Percentiles rank a stretch among this genome's conserved stretches.
Conservation (phyloP, 140 eudicot species). For the Senecio squalidus region DNA sequence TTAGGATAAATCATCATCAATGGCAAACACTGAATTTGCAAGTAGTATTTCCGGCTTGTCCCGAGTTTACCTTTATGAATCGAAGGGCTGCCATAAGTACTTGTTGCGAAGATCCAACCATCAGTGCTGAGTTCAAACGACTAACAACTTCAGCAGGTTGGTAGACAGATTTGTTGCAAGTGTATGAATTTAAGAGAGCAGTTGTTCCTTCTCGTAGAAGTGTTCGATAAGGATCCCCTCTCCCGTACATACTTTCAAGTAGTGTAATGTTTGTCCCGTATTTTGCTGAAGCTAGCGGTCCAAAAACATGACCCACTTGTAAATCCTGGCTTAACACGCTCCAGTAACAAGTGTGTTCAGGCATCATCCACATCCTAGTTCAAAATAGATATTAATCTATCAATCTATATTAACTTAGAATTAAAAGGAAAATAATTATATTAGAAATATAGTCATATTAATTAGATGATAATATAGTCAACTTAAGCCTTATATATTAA, state of each 20-base stretch:
- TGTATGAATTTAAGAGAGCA: constrained; percentile 73
- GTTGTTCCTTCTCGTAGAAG: constrained; percentile 75
- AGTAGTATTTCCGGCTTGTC: constrained; percentile 32
- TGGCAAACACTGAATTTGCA: too few relatives aligned
- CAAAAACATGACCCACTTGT: constrained; percentile 51
- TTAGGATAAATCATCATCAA: too few relatives aligned
- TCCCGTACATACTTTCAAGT: constrained; percentile 41
- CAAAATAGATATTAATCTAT: too few relatives aligned
- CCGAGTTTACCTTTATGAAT: constrained; percentile 77
- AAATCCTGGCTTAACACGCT: constrained; percentile 47
- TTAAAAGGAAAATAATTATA: too few relatives aligned
- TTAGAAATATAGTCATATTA: too few relatives aligned
- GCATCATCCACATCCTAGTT: constrained; percentile 70
- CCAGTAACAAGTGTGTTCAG: constrained; percentile 76
- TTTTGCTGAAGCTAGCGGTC: constrained; percentile 48
- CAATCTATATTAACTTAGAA: too few relatives aligned
- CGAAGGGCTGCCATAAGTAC: constrained; percentile 50
- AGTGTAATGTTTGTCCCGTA: constrained; percentile 65
- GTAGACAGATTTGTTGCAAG: constrained; percentile 47
- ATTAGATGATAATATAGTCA: too few relatives aligned
- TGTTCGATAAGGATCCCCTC: constrained; percentile 72
- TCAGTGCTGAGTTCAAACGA: constrained; percentile 48
- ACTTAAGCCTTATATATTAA: too few relatives aligned
- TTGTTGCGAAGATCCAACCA: constrained; percentile 33
- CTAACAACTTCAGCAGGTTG: constrained; percentile 39